A percentile compares a stretch with the other conserved stretches of the same genome.
Conservation (phyloP, 352 stramenopile genomes). For the Globisporangium middletonii region DNA sequence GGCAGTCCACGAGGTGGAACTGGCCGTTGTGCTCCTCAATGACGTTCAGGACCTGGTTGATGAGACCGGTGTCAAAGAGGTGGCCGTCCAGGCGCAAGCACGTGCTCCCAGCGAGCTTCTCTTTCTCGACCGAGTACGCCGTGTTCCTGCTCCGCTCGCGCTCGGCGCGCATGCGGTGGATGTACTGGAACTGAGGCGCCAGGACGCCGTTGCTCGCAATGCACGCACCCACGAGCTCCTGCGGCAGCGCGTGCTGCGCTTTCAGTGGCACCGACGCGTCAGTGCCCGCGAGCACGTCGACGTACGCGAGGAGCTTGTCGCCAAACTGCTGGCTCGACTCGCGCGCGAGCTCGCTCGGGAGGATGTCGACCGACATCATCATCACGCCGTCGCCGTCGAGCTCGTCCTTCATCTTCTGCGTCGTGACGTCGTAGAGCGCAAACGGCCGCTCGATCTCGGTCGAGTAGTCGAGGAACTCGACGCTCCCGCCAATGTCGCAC, state of each 20-base stretch:
- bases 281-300: constrained; percentile 50
- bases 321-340: constrained; percentile 95
- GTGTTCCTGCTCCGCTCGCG: constrained; percentile 65
- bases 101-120: constrained; percentile 69
- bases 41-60: constrained; percentile 94
- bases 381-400: constrained; percentile 79
- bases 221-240: constrained; percentile 83
- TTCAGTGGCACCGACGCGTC: constrained; percentile 49
- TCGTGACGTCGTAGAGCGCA: constrained; percentile 85
- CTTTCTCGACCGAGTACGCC: constrained; percentile 60
- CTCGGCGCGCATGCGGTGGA: constrained; percentile 86
- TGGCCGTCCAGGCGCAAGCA: constrained; percentile 88
- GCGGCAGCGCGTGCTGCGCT: constrained; percentile 51
- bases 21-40: constrained; percentile 86
- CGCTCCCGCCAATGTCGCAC: constrained; percentile 91
- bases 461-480: constrained; percentile 92
- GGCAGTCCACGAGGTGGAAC: constrained; percentile 90
- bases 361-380: constrained; percentile 94
- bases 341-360: constrained; percentile 92
- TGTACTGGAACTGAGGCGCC: constrained; percentile 89
- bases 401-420: constrained; percentile 62
- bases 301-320: constrained; percentile 86
- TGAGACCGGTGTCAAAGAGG: constrained; percentile 95
- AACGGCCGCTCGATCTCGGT: constrained; percentile 95
- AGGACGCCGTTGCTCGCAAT: constrained; percentile 88